phyloP scores from a whole-genome alignment of 1,139 yeast genomes.

The Komagataea norvegica region DNA sequence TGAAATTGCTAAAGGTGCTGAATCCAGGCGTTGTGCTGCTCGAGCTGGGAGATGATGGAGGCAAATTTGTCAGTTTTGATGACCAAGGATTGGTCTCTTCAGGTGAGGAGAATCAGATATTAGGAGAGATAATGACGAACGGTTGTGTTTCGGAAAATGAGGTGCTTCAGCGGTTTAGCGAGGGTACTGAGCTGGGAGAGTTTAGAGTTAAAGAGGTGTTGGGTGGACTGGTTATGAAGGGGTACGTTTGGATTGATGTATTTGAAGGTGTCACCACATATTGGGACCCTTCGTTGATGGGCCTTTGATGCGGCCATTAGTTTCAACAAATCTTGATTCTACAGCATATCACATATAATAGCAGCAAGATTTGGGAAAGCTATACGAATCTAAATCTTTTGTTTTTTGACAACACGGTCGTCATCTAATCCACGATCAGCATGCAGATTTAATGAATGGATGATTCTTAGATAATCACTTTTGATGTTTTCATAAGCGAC shows the following conservation, averaged over 20 bases:
- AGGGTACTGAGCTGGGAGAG: constrained; percentile 2
- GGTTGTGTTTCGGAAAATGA: constrained; percentile 5
- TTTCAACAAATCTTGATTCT: too few species aligned
- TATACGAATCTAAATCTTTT: constrained; percentile 7
- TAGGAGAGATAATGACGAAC: constrained; percentile 7
- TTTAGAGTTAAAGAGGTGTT: constrained; percentile 6
- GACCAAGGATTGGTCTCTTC: constrained; percentile 6
- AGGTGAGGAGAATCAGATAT: constrained; percentile 9
- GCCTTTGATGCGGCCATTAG: constrained; percentile 1
- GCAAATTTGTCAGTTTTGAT: constrained; percentile 8
- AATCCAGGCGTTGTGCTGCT: constrained; percentile 8
- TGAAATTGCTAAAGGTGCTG: constrained; percentile 5
- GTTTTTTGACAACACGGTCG: constrained; percentile 14
- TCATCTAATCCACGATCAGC: constrained; percentile 2
- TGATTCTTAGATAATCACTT: constrained; percentile 61
- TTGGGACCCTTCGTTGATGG: constrained; percentile 10
- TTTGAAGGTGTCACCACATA: constrained; percentile 10
- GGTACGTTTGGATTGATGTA: constrained; percentile 10
- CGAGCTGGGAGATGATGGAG: constrained; percentile 4
- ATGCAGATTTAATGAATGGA: constrained; percentile 19
- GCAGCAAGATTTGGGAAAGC: too few species aligned
- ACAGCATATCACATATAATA: too few species aligned
- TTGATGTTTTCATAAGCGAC: constrained; percentile 66
- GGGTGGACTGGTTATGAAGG: constrained; percentile 11
- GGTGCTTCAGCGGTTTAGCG: not conserved